Evolutionary conservation across 306 rosid genomes (phyloP).

Genomic region (Lathyrus sativus): DNA sequence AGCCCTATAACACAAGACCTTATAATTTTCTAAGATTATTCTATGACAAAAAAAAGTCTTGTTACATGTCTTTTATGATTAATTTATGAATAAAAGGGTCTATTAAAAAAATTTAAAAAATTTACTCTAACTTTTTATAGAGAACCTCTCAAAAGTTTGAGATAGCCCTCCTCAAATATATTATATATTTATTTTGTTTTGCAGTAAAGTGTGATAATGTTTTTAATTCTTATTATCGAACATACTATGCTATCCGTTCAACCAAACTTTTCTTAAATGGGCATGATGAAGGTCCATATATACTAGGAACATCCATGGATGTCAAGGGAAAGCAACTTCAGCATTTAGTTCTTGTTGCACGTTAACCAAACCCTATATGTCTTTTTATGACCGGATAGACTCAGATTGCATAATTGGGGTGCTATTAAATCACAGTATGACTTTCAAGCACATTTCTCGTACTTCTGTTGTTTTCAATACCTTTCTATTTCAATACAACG

Average conservation of each 20-base stretch:
- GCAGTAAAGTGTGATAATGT: too few species aligned
- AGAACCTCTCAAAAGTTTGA: too few species aligned
- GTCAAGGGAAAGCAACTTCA: not conserved
- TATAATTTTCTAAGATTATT: too few species aligned
- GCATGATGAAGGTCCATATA: slow-evolving; percentile 44
- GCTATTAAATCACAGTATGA: slow-evolving; percentile 25
- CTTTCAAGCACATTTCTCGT: slow-evolving; percentile 34
- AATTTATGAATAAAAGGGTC: too few species aligned
- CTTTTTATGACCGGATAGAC: slow-evolving; percentile 19
- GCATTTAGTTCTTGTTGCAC: slow-evolving; percentile 19
- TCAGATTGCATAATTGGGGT: slow-evolving; percentile 31
- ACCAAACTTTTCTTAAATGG: slow-evolving; percentile 24
- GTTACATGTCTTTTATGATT: too few species aligned
- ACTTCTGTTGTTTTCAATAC: slow-evolving; percentile 36
- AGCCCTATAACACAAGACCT: too few species aligned
- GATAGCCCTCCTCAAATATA: too few species aligned
- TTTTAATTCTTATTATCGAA: too few species aligned
- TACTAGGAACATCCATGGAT: slow-evolving; percentile 26
- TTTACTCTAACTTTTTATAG: too few species aligned
- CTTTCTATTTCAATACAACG: slow-evolving; percentile 15
- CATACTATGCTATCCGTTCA: not conserved
- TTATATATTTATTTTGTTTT: too few species aligned
- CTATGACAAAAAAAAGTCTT: too few species aligned
- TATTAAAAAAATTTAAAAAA: too few species aligned
- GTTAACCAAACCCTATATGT: slow-evolving; percentile 34